Base-by-base conservation (phyloP, 2,329 filamentous ascomycete species). In the Claviceps fusiformis region DNA sequence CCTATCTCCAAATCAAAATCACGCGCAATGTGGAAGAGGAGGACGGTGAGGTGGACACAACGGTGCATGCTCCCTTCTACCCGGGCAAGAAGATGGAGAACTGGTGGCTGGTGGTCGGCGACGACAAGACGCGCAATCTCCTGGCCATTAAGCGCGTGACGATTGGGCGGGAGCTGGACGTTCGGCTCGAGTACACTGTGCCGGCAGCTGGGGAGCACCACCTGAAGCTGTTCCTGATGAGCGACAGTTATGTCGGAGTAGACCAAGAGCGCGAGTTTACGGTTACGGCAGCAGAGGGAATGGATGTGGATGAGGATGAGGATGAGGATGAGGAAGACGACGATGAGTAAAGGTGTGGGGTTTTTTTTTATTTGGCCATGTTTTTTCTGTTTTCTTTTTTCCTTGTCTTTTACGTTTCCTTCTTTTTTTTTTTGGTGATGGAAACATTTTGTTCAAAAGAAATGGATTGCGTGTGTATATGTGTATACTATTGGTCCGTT, bases 71-170 rank as follows among this genome's bases (percentile, higher is more conserved):
- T 53, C 93, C 93, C 0, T 98, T 97, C 77, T 98, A 93, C 68
- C 91, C 93, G 0, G 76, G 71, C 52, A 86, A 86, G 70, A 98
- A 98, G 78, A 86, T 89, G 75, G 93, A 98, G 77, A 95, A 93
- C 67, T 98, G 91, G 91, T 98, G 93, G 93, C 74, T 98, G 55
- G 89, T 98, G 24, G 89, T 98, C 39, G 92, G 91, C 35, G 91
- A 97, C 63, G 90, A 96, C 73, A 86, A 82, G 68, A 89, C 86
- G 45, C 92, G 89, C 75, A 91, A 79, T 59, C 75, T 98, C 59
- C 76, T 97, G 56, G 91, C 89, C 3, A 95, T 97, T 75, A 98
- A 97, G 78, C 82, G 92, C 62, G 85, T 98, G 57, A 95, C 91
- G 1, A 86, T 98, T 59, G 86, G 84, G 45, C 81, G 80, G 62